These are phyloP conservation scores for Cudoniella acicularis DNA, from an alignment of 495 filamentous ascomycete genomes.

Conservation along the genomic window DNA sequence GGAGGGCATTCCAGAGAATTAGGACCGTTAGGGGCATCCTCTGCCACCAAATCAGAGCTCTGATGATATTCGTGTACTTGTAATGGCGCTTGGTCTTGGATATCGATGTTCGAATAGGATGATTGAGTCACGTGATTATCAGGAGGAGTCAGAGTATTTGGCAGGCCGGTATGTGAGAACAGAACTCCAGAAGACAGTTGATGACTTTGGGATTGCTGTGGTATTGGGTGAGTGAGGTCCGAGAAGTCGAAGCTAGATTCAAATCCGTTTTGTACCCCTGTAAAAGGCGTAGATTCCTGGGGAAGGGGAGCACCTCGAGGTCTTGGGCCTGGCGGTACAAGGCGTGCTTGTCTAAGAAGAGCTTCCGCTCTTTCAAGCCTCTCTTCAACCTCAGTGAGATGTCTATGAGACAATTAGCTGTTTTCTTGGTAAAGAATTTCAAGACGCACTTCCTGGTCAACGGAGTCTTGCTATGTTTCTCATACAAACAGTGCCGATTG, in stretches of 20 bases:
- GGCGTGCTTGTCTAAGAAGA: not conserved
- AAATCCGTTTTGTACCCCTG: not conserved
- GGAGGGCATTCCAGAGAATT: constrained; percentile 16
- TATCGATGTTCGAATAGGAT: not conserved
- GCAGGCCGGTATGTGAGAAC: no score
- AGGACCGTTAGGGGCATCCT: not conserved
- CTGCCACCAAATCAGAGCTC: not conserved
- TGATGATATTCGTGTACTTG: not conserved
- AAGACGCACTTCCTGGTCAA: constrained; percentile 21
- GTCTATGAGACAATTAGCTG: not conserved
- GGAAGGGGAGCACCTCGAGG: not conserved
- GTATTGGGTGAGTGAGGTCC: not conserved
- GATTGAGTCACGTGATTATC: not conserved
- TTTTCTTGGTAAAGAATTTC: not conserved
- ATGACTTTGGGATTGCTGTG: not conserved
- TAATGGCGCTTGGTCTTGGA: not conserved
- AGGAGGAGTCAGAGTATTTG: not conserved
- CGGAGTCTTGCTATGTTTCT: constrained; percentile 24
- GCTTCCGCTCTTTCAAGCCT: constrained; percentile 15
- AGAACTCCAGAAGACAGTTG: no score
- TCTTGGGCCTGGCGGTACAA: constrained; percentile 3
- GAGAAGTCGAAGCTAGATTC: not conserved
- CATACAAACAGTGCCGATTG: constrained; percentile 27
- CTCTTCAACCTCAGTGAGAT: constrained; percentile 21
- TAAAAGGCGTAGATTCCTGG: not conserved